Percentiles rank a stretch among this genome's conserved stretches.
Conservation (phyloP, 2,329 filamentous ascomycete genomes). For the Aspergillus pseudoviridinutans region DNA sequence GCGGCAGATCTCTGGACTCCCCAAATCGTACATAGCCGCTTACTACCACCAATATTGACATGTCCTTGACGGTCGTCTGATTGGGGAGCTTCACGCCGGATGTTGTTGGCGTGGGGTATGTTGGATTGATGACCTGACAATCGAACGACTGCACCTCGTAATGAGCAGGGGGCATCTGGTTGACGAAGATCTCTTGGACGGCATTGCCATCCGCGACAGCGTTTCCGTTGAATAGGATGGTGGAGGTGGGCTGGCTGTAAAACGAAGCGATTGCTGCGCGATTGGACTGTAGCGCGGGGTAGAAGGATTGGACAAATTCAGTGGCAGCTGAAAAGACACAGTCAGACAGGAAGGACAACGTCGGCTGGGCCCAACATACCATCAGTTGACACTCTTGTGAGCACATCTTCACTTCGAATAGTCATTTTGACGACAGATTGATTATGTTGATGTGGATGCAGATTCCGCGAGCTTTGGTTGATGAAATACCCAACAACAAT, state of each 20-base stretch:
- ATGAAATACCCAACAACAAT: not conserved
- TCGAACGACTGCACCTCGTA: conserved; percentile 76
- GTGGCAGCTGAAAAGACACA: conserved; percentile 56
- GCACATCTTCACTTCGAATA: conserved; percentile 28
- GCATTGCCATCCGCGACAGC: conserved; percentile 58
- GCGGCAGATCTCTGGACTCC: conserved; percentile 55
- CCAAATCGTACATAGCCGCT: conserved; percentile 70
- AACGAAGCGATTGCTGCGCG: conserved; percentile 59
- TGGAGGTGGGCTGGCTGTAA: conserved; percentile 61
- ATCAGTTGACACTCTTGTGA: conserved; percentile 41
- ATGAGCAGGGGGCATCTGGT: conserved; percentile 58
- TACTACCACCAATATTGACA: conserved; percentile 68
- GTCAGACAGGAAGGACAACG: not conserved
- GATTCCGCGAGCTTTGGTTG: not conserved
- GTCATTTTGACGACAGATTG: conserved; percentile 24
- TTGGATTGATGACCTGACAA: conserved; percentile 71
- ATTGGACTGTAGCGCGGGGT: conserved; percentile 64
- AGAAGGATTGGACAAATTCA: conserved; percentile 69
- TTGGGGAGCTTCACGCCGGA: conserved; percentile 35
- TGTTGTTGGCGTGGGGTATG: conserved; percentile 55
- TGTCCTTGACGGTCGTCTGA: conserved; percentile 52
- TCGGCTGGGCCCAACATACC: conserved; percentile 26
- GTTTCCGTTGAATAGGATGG: conserved; percentile 78
- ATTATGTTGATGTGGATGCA: not conserved
- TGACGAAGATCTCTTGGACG: conserved; percentile 65